Base-by-base conservation (phyloP, 441 rosid genomes). In the Pelargonium exstipulatum region DNA sequence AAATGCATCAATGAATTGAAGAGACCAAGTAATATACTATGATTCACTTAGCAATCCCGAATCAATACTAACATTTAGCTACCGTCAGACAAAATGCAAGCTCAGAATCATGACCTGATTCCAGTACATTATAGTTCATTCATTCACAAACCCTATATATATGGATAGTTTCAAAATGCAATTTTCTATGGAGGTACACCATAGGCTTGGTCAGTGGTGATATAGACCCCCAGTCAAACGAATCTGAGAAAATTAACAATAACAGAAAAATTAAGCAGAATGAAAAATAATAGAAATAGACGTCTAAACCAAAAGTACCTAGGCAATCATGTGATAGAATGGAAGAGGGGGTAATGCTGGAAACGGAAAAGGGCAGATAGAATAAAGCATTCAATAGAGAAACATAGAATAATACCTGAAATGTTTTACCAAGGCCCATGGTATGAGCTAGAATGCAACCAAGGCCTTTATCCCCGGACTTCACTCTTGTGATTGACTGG, bases 361-460 rank as follows among this genome's bases (percentile, higher is more conserved):
- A 32, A 32, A 32, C 4, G 37, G 37, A 32, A 1, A 32, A 32
- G 37, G 37, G 6, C 37, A 32, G 37, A 32, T 32, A 4, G 37
- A 32, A 32, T 32, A 32, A 32, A 32, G 37, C 37, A 32, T 32
- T 32, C 20, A 42, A 65, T 24, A 73, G 12, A 75, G 32, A 70
- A 55, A 43, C 58, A 53, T 42, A 79, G 61, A n/a, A 76, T 35
- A 72, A 63, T 82, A 96, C 99, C 97, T 96, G 99, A 77, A 96
- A 85, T 70, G 99, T 96, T 91, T 96, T 96, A 62, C 99, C 99
- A 51, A 96, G 96, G 73, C 99, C 99, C 99, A 96, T 96, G 69
- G 96, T 96, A 78, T 96, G 98, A 66, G 99, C 99, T 79, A 96
- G 81, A 83, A 96, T 96, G 86, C 99, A 96, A 63, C 99, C 99